Evolutionary conservation across 1,139 yeast species (phyloP), one percentile per base, ranked within the genome.

Genomic region (Spencermartinsiella ligniputridi): DNA sequence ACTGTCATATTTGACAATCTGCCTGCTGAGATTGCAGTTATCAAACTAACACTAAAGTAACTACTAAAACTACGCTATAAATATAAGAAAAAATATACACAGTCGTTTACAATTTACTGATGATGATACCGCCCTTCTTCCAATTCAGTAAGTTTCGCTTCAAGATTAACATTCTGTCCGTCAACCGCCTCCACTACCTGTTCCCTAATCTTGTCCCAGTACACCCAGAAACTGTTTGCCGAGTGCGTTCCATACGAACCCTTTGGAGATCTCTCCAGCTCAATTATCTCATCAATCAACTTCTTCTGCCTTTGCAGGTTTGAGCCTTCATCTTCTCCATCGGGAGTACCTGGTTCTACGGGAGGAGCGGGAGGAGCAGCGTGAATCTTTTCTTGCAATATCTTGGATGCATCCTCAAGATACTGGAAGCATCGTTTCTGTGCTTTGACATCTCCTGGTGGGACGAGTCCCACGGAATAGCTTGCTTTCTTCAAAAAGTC

Each of bases 171-270:
- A 20, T 39, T 15, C 17, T 39, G 42, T 9, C 42, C 42, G 30
- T 52, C 46, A 24, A 44, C 52, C 8, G 22, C 20, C 34, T 52
- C 48, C 37, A 62, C 51, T 19, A 49, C 57, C 9, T 45, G 45
- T 47, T 57, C 56, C 49, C 54, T 58, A 41, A 49, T 39, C 47
- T 53, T 57, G 50, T 62, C 67, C 67, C 67, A 62, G 50, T 59
- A 56, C 18, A 47, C 42, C 67, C 67, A 62, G 48, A 62, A 62
- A 46, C 52, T 58, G 40, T 52, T 45, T 27, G 67, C 63, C 27
- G 54, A 49, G 37, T 45, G 42, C 42, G 45, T 37, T 16, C 44
- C 35, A 38, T 46, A 48, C 15, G 53, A 46, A 16, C 60, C 61
- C 13, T 52, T 54, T 13, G 50, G 40, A 18, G 49, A 39, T 35